phyloP scores from a whole-genome alignment of 495 filamentous ascomycete species.

The Daldinia childiae region DNA sequence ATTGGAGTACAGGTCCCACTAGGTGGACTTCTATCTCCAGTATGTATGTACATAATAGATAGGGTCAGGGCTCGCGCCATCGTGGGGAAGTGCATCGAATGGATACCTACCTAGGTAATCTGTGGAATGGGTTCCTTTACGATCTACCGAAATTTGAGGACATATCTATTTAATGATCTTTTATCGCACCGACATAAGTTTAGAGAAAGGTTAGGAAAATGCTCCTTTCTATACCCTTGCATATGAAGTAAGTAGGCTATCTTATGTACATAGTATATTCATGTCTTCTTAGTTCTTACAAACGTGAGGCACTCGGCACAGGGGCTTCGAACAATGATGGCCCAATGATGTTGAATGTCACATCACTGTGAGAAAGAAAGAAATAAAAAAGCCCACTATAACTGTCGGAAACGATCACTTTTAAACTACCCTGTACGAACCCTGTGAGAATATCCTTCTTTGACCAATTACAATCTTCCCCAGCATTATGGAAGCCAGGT shows the following conservation, averaged over 20 bases:
- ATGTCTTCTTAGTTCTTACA: neutral
- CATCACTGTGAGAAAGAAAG: constrained; percentile 13
- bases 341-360: constrained; percentile 35
- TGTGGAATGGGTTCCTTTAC: neutral
- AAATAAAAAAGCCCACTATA: constrained; percentile 15
- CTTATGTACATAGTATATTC: neutral
- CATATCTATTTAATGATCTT: neutral
- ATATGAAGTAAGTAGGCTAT: neutral
- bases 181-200: neutral
- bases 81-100: neutral
- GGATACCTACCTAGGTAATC: too few relatives aligned
- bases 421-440: constrained; percentile 18
- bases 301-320: constrained; percentile 10
- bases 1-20: neutral
- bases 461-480: constrained; percentile 32
- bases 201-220: neutral
- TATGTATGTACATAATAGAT: neutral
- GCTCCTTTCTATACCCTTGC: neutral
- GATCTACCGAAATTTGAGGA: neutral
- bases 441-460: neutral
- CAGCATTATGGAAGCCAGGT: constrained; percentile 31
- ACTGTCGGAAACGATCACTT: constrained; percentile 41
- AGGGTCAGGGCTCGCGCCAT: neutral
- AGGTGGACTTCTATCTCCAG: neutral
- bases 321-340: constrained; percentile 8